Evolutionary conservation across 2,329 filamentous ascomycete genomes (phyloP).

Genomic region (Drechslera avenae): DNA sequence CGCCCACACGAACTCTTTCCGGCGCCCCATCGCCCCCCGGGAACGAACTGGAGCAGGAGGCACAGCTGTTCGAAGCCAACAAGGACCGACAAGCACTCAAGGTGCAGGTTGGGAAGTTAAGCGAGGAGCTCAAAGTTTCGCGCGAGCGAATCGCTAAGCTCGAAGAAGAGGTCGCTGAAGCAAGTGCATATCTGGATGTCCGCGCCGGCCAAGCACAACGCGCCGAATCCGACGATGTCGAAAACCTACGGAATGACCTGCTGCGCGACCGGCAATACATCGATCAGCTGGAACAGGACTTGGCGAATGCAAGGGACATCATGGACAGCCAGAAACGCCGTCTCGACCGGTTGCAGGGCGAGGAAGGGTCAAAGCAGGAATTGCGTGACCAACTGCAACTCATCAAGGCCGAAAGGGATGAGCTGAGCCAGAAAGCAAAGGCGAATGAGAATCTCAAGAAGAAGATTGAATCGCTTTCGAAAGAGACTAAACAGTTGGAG

Average conservation of each 20-base stretch:
- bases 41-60: constrained; percentile 56
- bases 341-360: constrained; percentile 51
- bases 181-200: constrained; percentile 52
- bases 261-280: constrained; percentile 57
- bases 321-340: constrained; percentile 55
- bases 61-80: constrained; percentile 56
- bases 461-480: constrained; percentile 58
- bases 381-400: constrained; percentile 58
- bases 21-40: constrained; percentile 35
- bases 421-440: constrained; percentile 55
- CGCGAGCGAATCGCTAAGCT: constrained; percentile 51
- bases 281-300: constrained; percentile 55
- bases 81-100: constrained; percentile 53
- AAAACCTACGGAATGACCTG: constrained; percentile 52
- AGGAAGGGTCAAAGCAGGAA: constrained; percentile 53
- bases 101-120: constrained; percentile 47
- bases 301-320: constrained; percentile 51
- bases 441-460: constrained; percentile 60
- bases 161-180: constrained; percentile 56
- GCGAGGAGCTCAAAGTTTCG: constrained; percentile 51
- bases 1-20: constrained; percentile 40
- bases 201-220: constrained; percentile 46
- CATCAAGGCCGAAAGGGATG: constrained; percentile 55
- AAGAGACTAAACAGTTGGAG: constrained; percentile 53
- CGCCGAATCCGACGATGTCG: constrained; percentile 50